A percentile compares a stretch with the other conserved stretches of the same genome.
Evolutionary conservation across 1,284 basidiomycete genomes (phyloP).

Genomic region (Leccinum fuscescens): DNA sequence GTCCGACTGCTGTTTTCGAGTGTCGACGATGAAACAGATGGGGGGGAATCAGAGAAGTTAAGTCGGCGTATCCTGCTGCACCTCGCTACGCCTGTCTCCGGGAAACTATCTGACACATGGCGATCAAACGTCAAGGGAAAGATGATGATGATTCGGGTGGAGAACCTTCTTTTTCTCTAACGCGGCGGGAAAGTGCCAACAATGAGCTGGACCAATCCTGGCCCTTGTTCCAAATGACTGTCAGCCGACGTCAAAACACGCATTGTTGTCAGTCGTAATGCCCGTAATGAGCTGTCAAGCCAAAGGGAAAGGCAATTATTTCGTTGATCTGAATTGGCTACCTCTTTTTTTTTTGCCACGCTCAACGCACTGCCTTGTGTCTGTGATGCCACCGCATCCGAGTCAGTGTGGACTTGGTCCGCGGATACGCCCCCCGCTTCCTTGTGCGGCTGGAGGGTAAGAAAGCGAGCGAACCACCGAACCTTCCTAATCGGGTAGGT

Average conservation of each 20-base stretch:
- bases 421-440: neutral
- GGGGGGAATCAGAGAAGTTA: conserved; percentile 2
- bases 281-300: conserved; percentile 28
- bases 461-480: conserved; percentile 23
- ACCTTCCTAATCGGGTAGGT: conserved; percentile 28
- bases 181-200: conserved; percentile 19
- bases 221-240: conserved; percentile 13
- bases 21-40: conserved; percentile 30
- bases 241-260: conserved; percentile 27
- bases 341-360: neutral
- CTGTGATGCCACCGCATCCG: conserved; percentile 4
- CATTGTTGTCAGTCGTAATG: conserved; percentile 11
- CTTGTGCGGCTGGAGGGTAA: neutral
- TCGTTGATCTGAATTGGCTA: neutral
- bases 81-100: conserved; percentile 21
- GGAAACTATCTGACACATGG: conserved; percentile 25
- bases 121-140: conserved; percentile 30
- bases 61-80: conserved; percentile 17
- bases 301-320: neutral
- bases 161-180: neutral
- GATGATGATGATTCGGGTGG: conserved; percentile 13
- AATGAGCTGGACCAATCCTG: conserved; percentile 25
- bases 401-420: neutral
- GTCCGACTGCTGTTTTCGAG: conserved; percentile 5
- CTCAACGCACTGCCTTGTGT: neutral